Evolutionary conservation across 176 grass and related monocot species (phyloP), one percentile per base, ranked within the genome.

Genomic region (Calamus simplicifolius): DNA sequence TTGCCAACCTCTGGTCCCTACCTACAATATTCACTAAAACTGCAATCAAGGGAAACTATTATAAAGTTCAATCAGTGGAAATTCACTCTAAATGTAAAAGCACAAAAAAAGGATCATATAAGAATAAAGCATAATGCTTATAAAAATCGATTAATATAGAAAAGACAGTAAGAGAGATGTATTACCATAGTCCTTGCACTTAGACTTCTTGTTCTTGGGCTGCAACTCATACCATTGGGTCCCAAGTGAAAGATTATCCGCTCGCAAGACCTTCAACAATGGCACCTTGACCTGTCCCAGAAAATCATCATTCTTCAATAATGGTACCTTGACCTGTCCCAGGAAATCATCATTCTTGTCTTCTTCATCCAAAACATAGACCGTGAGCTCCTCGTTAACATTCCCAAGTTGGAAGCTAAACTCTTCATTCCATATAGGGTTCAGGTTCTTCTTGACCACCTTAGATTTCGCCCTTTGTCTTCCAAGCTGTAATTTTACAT

Each of bases 381-480:
- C 3, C 29, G 71, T 79, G 59, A 97, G 83, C 60, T 81, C 87
- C 27, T 97, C 92, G 27, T 31, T 79, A 43, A 73, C 52, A 62
- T 97, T 80, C 17, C 72, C 88, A 7, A 82, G 72, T 6, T 71
- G 48, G 57, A 91, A 97, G 17, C 69, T 84, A 71, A 91, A 91
- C 54, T 97, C 85, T 72, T 97, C 83, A 63, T 97, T 84, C 92
- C 92, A 97, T 19, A 62, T n/a, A 26, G 92, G 92, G 73, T 88
- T 97, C 78, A 91, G 65, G 53, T 78, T 82, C 92, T 81, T 87
- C 75, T 88, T 87, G 49, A 97, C 52, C 38, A 85, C 84, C 71
- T 76, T 97, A 8, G 87, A 91, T 69, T 80, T 97, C 56, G 64
- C 84, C 70, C 85, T 76, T 57, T 77, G 83, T 53, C 75, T 88